These are phyloP conservation scores for Saccharomycopsis fodiens DNA, from an alignment of 805 yeast species.

Conservation along the genomic window DNA sequence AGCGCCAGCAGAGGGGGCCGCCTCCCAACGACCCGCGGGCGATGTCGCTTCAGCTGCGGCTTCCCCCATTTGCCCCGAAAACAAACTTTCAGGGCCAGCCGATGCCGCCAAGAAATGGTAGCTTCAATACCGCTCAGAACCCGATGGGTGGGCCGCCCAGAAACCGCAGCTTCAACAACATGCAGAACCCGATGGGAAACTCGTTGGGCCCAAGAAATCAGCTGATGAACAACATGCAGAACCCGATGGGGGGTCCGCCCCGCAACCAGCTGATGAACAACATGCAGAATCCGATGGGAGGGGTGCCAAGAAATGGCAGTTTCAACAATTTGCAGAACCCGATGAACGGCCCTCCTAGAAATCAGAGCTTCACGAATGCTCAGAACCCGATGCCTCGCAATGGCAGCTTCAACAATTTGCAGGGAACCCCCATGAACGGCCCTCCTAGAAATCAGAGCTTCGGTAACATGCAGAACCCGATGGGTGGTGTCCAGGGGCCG, in stretches of 20 bases:
- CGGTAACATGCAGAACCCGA: neutral
- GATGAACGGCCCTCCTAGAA: constrained; percentile 1
- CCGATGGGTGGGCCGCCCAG: constrained; percentile 14
- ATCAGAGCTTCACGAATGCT: neutral
- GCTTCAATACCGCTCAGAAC: constrained; percentile 9
- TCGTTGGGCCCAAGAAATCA: constrained; percentile 3
- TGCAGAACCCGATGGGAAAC: constrained; percentile 16
- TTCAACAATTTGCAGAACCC: constrained; percentile 18
- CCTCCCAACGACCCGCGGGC: constrained; percentile 25
- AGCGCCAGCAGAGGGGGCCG: constrained; percentile 11
- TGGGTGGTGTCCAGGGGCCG: too few relatives aligned
- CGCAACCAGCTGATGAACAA: constrained; percentile 15
- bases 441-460: neutral
- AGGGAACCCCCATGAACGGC: constrained; percentile 11
- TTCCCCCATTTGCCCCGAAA: constrained; percentile 18
- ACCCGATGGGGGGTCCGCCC: constrained; percentile 5
- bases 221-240: constrained; percentile 7
- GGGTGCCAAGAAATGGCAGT: constrained; percentile 10
- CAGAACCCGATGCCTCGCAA: constrained; percentile 9
- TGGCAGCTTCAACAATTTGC: constrained; percentile 12
- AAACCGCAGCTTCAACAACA: constrained; percentile 11
- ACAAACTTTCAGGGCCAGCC: neutral
- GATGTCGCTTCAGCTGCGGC: constrained; percentile 26
- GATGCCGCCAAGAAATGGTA: constrained; percentile 3
- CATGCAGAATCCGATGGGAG: constrained; percentile 10